Evolutionary conservation across 768 basidiomycete genomes (phyloP).

Genomic region (Phlebiopsis flavidoalba): DNA sequence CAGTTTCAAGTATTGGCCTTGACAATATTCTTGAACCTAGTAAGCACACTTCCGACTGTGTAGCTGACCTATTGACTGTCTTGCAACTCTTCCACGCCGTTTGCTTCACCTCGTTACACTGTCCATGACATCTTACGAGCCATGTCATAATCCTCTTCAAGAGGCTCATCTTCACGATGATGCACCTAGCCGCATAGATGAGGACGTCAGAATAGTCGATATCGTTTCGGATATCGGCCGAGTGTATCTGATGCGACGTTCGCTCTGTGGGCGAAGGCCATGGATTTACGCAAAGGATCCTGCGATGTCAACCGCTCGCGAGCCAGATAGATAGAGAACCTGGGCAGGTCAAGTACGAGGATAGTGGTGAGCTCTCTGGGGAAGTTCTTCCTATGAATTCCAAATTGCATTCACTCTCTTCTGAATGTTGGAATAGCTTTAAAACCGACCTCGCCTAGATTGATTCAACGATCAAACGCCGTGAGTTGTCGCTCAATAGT

Average conservation of each 20-base stretch:
- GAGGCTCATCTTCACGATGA: constrained; percentile 28
- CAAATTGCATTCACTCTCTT: too few relatives aligned
- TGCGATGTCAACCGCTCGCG: constrained; percentile 79
- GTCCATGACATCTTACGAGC: constrained; percentile 32
- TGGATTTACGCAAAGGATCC: constrained; percentile 60
- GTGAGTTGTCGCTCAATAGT: constrained; percentile 42
- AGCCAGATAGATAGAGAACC: constrained; percentile 72
- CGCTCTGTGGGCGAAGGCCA: constrained; percentile 36
- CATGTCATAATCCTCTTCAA: constrained; percentile 22
- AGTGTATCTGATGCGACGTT: constrained; percentile 39
- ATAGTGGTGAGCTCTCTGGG: too few relatives aligned
- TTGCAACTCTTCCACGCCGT: constrained; percentile 41
- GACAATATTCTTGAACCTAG: constrained; percentile 73
- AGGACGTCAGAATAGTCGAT: constrained; percentile 33
- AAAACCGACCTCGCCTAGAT: constrained; percentile 77
- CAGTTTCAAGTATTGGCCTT: constrained; percentile 81
- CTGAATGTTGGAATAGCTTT: too few relatives aligned
- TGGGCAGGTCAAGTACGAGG: constrained; percentile 68
- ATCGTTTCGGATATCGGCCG: constrained; percentile 47
- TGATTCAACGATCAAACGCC: constrained; percentile 49
- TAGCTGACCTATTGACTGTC: constrained; percentile 50
- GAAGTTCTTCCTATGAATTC: too few relatives aligned
- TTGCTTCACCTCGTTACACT: constrained; percentile 21
- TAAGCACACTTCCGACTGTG: constrained; percentile 55
- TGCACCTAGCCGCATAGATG: constrained; percentile 29